phyloP scores from a whole-genome alignment of 352 stramenopile species.

The Phytopythium oedochilum region DNA sequence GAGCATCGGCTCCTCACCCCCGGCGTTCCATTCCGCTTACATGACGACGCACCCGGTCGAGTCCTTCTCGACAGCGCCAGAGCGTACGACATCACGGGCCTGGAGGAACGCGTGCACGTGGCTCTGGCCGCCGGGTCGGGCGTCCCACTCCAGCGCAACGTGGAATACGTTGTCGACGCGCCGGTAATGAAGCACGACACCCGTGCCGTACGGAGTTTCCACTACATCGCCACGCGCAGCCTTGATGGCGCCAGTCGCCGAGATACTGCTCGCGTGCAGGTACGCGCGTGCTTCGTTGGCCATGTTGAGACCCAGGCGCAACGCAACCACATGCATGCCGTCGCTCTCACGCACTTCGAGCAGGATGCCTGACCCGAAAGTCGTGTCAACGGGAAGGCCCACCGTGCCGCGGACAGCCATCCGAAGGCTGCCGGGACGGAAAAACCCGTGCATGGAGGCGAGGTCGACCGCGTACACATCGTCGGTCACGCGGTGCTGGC shows the following conservation, averaged over 20 bases:
- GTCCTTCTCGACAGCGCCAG: constrained; percentile 49
- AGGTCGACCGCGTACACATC: constrained; percentile 60
- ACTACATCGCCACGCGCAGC: constrained; percentile 76
- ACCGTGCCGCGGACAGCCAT: constrained; percentile 47
- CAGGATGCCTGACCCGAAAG: constrained; percentile 64
- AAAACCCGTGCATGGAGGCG: constrained; percentile 39
- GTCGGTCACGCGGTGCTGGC: constrained; percentile 31
- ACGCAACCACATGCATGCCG: constrained; percentile 63
- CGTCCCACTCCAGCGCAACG: constrained; percentile 65
- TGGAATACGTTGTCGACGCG: constrained; percentile 56
- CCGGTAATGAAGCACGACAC: constrained; percentile 67
- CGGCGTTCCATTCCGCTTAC: constrained; percentile 8
- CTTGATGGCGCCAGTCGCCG: constrained; percentile 36
- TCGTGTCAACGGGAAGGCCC: constrained; percentile 58
- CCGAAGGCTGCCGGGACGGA: constrained; percentile 24
- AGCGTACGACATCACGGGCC: constrained; percentile 44
- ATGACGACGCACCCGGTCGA: constrained; percentile 65
- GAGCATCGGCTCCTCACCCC: background rate
- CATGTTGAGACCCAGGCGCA: constrained; percentile 48
- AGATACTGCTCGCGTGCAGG: constrained; percentile 51
- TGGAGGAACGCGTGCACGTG: constrained; percentile 66
- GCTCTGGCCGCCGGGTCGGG: constrained; percentile 25
- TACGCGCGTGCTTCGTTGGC: constrained; percentile 48
- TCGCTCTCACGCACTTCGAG: constrained; percentile 52
- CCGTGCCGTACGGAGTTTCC: constrained; percentile 69